Evolutionary conservation across 2,329 filamentous ascomycete species (phyloP).

Genomic region (Fusarium chlamydosporum): DNA sequence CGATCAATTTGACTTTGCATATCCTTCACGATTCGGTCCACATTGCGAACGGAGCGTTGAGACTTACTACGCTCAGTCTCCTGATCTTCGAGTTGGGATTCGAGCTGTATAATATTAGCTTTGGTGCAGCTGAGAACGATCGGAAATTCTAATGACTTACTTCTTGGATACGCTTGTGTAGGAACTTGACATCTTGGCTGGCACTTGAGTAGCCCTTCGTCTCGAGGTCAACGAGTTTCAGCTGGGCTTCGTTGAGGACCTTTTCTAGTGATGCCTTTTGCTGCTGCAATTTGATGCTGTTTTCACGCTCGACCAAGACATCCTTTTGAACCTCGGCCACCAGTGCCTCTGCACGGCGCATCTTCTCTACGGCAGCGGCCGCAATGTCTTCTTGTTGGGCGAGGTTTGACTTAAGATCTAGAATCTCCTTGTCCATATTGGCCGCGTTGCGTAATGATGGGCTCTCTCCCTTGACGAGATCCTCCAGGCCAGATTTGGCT

Average conservation of each 20-base stretch:
- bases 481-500: slow-evolving; percentile 88
- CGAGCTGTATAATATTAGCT: slow-evolving; percentile 72
- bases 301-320: slow-evolving; percentile 86
- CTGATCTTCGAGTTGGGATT: slow-evolving; percentile 86
- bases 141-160: slow-evolving; percentile 66
- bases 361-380: slow-evolving; percentile 93
- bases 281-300: slow-evolving; percentile 84
- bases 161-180: slow-evolving; percentile 95
- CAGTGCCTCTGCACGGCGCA: slow-evolving; percentile 92
- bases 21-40: slow-evolving; percentile 94
- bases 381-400: slow-evolving; percentile 96
- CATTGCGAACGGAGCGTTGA: slow-evolving; percentile 88
- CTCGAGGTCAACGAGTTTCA: slow-evolving; percentile 91
- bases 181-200: slow-evolving; percentile 94
- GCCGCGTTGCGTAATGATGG: slow-evolving; percentile 92
- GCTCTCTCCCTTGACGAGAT: slow-evolving; percentile 86
- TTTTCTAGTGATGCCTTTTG: slow-evolving; percentile 94
- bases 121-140: slow-evolving; percentile 15
- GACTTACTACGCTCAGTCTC: slow-evolving; percentile 84
- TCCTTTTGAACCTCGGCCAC: slow-evolving; percentile 93
- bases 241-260: slow-evolving; percentile 88
- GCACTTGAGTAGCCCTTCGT: slow-evolving; percentile 96
- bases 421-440: slow-evolving; percentile 86
- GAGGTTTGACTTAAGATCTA: slow-evolving; percentile 88
- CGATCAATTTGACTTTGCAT: slow-evolving; percentile 92